phyloP scores from a whole-genome alignment of 2,329 filamentous ascomycete species.

The Epichloe elymi region DNA sequence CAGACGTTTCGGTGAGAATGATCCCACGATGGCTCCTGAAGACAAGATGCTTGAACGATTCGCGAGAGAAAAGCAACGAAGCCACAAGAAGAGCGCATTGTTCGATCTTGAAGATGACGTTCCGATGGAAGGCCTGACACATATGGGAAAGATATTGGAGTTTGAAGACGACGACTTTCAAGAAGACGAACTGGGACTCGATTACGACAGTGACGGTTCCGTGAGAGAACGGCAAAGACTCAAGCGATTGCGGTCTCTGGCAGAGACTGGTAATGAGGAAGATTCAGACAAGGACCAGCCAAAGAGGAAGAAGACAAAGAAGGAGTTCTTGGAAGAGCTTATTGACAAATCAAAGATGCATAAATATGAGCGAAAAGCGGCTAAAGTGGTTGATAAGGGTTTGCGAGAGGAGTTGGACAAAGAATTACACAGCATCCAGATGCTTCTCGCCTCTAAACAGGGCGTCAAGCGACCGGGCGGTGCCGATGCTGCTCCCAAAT shows the following conservation, averaged over 20 bases:
- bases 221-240: constrained; percentile 40
- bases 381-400: constrained; percentile 88
- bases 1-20: constrained; percentile 88
- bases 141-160: constrained; percentile 63
- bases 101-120: constrained; percentile 77
- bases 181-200: constrained; percentile 55
- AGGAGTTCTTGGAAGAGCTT: constrained; percentile 95
- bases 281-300: constrained; percentile 43
- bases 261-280: constrained; percentile 31
- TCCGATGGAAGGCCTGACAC: constrained; percentile 56
- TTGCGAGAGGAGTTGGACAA: constrained; percentile 73
- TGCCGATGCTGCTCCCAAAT: constrained; percentile 11
- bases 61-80: constrained; percentile 70
- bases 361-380: constrained; percentile 86
- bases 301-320: constrained; percentile 83
- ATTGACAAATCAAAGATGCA: constrained; percentile 94
- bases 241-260: constrained; percentile 40
- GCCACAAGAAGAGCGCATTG: constrained; percentile 61
- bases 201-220: constrained; percentile 43
- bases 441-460: constrained; percentile 45
- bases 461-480: constrained; percentile 24
- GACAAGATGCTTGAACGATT: constrained; percentile 87
- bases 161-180: constrained; percentile 66
- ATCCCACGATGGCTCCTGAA: constrained; percentile 85
- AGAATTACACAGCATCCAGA: constrained; percentile 63